Conservation (phyloP, 1,139 yeast species). For the Yamadazyma blattariae region DNA sequence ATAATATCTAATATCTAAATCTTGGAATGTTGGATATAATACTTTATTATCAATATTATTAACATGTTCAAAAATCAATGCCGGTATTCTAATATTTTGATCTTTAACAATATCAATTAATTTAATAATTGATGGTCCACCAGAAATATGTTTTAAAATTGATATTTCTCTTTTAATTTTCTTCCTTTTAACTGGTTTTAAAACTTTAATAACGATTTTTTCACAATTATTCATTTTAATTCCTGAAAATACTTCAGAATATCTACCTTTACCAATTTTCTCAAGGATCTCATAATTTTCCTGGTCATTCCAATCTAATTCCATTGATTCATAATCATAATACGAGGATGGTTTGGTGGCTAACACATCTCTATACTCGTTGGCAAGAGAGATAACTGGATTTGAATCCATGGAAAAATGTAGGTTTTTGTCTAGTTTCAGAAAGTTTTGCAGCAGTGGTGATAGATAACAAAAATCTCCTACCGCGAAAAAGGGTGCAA, state of each 20-base stretch:
- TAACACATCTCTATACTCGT: slow-evolving; percentile 5
- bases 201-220: slow-evolving; percentile 6
- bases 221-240: neutral
- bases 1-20: slow-evolving; percentile 6
- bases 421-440: too few species aligned
- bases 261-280: slow-evolving; percentile 8
- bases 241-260: slow-evolving; percentile 7
- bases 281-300: slow-evolving; percentile 5
- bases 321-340: slow-evolving; percentile 5
- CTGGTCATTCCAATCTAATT: slow-evolving; percentile 4
- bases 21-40: slow-evolving; percentile 6
- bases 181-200: slow-evolving; percentile 8
- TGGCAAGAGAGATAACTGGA: slow-evolving; percentile 1
- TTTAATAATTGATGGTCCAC: slow-evolving; percentile 5
- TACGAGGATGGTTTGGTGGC: slow-evolving; percentile 1
- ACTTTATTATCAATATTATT: slow-evolving; percentile 4
- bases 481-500: slow-evolving; percentile 3
- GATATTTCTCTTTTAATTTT: slow-evolving; percentile 7
- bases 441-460: neutral
- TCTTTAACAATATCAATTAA: slow-evolving; percentile 5
- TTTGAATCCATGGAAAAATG: too few species aligned
- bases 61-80: slow-evolving; percentile 6
- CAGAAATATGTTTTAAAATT: slow-evolving; percentile 4
- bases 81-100: slow-evolving; percentile 2
- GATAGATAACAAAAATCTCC: neutral